A percentile compares a stretch with the other conserved stretches of the same genome.
Evolutionary conservation across 1,284 basidiomycete species (phyloP).

Genomic region (Apiotrichum montevideense): DNA sequence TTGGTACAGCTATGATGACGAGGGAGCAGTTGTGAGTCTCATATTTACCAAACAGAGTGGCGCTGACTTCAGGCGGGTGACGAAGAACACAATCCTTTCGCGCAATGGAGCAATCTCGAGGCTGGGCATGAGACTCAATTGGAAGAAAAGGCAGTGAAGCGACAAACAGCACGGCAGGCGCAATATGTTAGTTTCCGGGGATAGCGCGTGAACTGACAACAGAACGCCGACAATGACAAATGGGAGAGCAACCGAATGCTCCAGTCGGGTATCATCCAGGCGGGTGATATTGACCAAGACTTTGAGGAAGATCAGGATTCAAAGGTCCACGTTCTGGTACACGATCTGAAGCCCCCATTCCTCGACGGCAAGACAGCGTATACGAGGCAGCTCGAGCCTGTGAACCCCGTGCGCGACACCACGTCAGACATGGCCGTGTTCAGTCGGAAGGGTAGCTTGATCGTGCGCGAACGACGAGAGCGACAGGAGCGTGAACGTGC

Average conservation of each 20-base stretch:
- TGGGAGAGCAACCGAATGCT: slow-evolving; percentile 99
- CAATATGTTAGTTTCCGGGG: slow-evolving; percentile 65
- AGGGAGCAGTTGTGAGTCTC: slow-evolving; percentile 61
- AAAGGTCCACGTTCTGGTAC: slow-evolving; percentile 92
- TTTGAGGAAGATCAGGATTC: slow-evolving; percentile 92
- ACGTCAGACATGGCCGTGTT: slow-evolving; percentile 95
- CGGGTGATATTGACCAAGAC: slow-evolving; percentile 73
- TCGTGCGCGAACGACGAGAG: slow-evolving; percentile 92
- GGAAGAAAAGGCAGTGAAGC: slow-evolving; percentile 72
- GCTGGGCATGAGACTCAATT: slow-evolving; percentile 69
- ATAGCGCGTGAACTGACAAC: slow-evolving; percentile 6
- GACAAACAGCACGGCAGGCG: slow-evolving; percentile 83
- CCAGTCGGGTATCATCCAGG: slow-evolving; percentile 85
- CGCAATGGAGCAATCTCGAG: slow-evolving; percentile 80
- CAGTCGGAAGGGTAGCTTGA: slow-evolving; percentile 84
- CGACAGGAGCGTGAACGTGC: slow-evolving; percentile 90
- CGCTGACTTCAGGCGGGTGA: slow-evolving; percentile 55
- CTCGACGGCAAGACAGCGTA: slow-evolving; percentile 92
- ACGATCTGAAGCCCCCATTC: slow-evolving; percentile 96
- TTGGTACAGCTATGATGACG: slow-evolving; percentile 89
- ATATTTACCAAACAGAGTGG: too few species aligned
- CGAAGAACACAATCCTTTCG: slow-evolving; percentile 85
- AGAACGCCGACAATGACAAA: slow-evolving; percentile 95
- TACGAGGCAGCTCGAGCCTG: slow-evolving; percentile 93
- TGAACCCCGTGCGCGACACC: slow-evolving; percentile 90